These are phyloP conservation scores for Parafenestella ontariensis DNA, from an alignment of 2,329 filamentous ascomycete species.

Conservation along the genomic window DNA sequence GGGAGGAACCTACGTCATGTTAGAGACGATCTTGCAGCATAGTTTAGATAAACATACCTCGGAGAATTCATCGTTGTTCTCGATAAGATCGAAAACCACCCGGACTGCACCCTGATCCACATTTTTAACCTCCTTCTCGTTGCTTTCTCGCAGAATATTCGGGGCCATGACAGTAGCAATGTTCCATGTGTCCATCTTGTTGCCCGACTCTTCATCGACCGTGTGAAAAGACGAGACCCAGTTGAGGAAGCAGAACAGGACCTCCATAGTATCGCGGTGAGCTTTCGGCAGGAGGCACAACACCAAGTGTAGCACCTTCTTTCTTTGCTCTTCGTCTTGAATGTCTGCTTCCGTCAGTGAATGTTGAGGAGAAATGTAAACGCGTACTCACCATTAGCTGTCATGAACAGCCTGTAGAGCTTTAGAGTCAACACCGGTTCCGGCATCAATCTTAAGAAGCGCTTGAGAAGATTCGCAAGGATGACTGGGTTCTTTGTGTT, in stretches of 20 bases:
- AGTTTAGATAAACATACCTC: slow-evolving; percentile 69
- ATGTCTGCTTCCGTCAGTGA: slow-evolving; percentile 64
- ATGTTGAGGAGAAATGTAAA: background rate
- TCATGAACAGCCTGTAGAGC: slow-evolving; percentile 88
- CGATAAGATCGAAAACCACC: slow-evolving; percentile 88
- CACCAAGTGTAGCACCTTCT: slow-evolving; percentile 85
- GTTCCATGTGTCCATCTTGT: slow-evolving; percentile 99
- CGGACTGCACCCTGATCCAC: slow-evolving; percentile 94
- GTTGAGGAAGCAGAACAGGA: slow-evolving; percentile 93
- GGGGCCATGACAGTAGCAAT: slow-evolving; percentile 96
- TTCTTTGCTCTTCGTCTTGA: slow-evolving; percentile 77
- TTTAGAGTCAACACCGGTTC: slow-evolving; percentile 96
- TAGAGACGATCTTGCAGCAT: background rate
- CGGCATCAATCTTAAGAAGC: slow-evolving; percentile 91
- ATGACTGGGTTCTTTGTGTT: slow-evolving; percentile 91
- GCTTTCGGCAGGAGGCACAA: slow-evolving; percentile 92
- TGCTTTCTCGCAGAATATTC: slow-evolving; percentile 82
- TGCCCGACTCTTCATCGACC: slow-evolving; percentile 94
- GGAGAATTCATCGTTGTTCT: slow-evolving; percentile 95
- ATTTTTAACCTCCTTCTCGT: slow-evolving; percentile 61
- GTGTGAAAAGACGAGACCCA: slow-evolving; percentile 98
- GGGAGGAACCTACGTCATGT: slow-evolving; percentile 79
- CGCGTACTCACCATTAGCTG: slow-evolving; percentile 72
- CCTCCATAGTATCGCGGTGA: slow-evolving; percentile 92
- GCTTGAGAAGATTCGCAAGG: slow-evolving; percentile 90